Evolutionary conservation across 2,329 filamentous ascomycete genomes (phyloP).

Genomic region (Trichoderma guizhouense): DNA sequence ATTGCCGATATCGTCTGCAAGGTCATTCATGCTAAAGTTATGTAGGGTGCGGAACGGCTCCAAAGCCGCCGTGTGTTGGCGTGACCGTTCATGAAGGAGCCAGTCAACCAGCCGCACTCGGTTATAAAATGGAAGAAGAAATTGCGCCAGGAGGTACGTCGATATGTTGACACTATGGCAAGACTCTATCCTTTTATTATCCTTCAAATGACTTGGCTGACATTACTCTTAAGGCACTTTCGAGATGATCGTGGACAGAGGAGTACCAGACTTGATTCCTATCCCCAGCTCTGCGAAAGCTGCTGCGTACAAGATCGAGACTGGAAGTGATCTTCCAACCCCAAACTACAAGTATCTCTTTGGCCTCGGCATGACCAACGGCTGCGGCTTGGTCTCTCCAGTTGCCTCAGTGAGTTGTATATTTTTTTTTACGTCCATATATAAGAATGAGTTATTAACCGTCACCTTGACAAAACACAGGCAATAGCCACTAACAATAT

Average conservation of each 20-base stretch:
- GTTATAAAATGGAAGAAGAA: background rate
- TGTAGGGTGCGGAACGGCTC: background rate
- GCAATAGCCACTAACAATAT: background rate
- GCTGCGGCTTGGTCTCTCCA: background rate
- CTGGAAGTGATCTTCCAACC: background rate
- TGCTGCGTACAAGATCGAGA: background rate
- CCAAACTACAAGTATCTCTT: background rate
- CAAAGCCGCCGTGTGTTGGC: background rate
- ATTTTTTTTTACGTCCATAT: background rate
- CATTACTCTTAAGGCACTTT: background rate
- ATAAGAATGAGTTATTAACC: background rate
- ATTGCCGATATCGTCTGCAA: background rate
- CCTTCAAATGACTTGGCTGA: fast-evolving
- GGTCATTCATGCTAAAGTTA: background rate
- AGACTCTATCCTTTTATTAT: no score
- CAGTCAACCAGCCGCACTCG: background rate
- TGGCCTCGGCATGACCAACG: background rate
- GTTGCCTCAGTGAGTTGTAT: background rate
- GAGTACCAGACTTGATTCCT: background rate
- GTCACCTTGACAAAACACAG: background rate
- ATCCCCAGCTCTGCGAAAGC: background rate
- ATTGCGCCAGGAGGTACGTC: background rate
- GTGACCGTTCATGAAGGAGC: background rate
- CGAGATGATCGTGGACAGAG: background rate
- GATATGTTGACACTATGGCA: background rate